phyloP scores from a whole-genome alignment of 345 rosid species.

The Ailanthus altissimus region DNA sequence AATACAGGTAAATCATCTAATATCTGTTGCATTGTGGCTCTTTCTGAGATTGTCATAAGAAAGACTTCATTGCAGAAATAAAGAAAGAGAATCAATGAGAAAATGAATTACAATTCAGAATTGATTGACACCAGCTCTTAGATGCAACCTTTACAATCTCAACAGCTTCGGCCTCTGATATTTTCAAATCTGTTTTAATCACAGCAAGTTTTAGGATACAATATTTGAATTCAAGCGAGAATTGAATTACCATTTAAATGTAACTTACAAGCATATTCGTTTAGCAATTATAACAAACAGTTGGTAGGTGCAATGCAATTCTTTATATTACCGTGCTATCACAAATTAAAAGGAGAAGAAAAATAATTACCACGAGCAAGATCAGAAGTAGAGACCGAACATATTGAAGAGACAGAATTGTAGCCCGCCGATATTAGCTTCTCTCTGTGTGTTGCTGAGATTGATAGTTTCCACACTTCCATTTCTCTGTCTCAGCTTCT shows the following conservation, averaged over 20 bases:
- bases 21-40: not conserved
- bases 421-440: constrained; percentile 71
- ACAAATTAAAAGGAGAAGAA: not conserved
- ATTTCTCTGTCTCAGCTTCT: constrained; percentile 17
- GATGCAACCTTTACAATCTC: constrained; percentile 54
- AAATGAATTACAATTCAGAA: constrained; percentile 47
- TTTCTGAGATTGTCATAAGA: no score
- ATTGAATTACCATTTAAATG: not conserved
- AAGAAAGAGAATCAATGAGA: not conserved
- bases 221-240: not conserved
- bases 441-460: constrained; percentile 69
- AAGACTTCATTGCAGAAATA: not conserved
- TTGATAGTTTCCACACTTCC: constrained; percentile 61
- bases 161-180: constrained; percentile 62
- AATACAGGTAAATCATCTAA: not conserved
- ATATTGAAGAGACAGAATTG: constrained; percentile 54
- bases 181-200: constrained; percentile 43
- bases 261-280: not conserved
- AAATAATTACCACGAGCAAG: constrained; percentile 58
- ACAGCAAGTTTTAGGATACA: not conserved
- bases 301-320: constrained; percentile 21
- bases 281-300: constrained; percentile 32
- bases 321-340: not conserved
- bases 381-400: constrained; percentile 52
- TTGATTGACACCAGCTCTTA: constrained; percentile 26